These are phyloP conservation scores for Dactylellina haptotyla DNA, from an alignment of 2,329 filamentous ascomycete species.

Conservation along the genomic window DNA sequence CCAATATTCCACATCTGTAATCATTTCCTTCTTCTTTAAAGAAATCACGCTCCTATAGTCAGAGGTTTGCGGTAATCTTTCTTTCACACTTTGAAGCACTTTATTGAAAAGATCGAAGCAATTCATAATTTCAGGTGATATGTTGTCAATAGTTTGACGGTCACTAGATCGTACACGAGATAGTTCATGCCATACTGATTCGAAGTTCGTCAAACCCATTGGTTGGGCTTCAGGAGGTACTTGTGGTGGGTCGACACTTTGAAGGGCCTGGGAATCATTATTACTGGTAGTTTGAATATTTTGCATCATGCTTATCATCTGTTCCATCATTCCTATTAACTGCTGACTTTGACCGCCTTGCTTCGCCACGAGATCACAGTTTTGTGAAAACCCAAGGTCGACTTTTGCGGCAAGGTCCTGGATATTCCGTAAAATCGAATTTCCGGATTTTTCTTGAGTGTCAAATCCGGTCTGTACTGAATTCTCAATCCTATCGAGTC, in stretches of 20 bases:
- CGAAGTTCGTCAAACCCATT: too few species aligned
- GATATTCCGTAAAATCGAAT: not conserved
- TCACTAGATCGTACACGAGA: not conserved
- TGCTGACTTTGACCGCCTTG: not conserved
- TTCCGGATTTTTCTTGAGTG: not conserved
- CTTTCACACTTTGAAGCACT: not conserved
- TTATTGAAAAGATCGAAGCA: not conserved
- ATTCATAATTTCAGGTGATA: not conserved
- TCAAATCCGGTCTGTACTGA: too few species aligned
- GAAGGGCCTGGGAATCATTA: too few species aligned
- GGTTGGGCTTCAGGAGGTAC: too few species aligned
- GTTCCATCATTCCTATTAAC: not conserved
- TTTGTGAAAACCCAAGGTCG: not conserved
- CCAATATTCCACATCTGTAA: not conserved
- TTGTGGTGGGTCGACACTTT: too few species aligned
- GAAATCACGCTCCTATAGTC: not conserved
- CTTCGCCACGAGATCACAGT: not conserved
- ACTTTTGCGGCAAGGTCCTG: not conserved
- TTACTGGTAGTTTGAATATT: not conserved
- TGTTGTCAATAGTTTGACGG: not conserved
- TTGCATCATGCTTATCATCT: not conserved
- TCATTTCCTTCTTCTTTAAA: not conserved
- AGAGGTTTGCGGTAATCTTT: not conserved
- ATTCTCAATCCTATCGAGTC: too few species aligned
- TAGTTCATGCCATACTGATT: not conserved